Base-by-base conservation (phyloP, 257 asterid species). In the Ophiorrhiza pumila region DNA sequence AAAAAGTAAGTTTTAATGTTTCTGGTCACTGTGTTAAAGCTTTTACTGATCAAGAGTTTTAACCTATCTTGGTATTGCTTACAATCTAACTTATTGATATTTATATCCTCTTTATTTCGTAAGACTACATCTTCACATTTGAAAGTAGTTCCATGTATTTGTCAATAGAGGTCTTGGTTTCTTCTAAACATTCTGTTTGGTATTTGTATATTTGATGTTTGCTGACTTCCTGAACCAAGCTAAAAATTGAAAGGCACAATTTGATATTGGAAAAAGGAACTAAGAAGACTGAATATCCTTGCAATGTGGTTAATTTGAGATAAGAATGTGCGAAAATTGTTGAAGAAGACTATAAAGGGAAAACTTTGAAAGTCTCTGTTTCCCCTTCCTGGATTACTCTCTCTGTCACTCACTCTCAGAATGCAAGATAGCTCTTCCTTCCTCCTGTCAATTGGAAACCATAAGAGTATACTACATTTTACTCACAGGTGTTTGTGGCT, bases 401-500 rank as follows among this genome's bases (percentile, higher is more conserved):
- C 0, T 20, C 41, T 15, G 2, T 14, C 14, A 3, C 49, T 27
- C 59, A 17, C 23, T 53, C 56, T n/a, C 34, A 31, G 18, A 41
- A 75, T 17, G 4, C 35, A 45, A 46, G 35, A 11, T 23, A 11
- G 32, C 53, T 34, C 27, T 14, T 46, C 61, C 39, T 41, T 62
- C 34, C 50, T 32, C 34, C 20, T 12, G 41, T 29, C 58, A 62
- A 32, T 25, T 53, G 42, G 46, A 25, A 47, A n/a, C 41, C 23
- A 50, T 62, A 32, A 64, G 25, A 22, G 15, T 13, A 9, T 23
- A 4, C 42, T 23, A 18, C 25, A 31, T 71, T 31, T 69, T 41
- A 18, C 55, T 34, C 60, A 3, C 73, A 92, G 98, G 97, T 92
- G 67, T 90, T 93, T 84, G 87, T 93, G 79, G 97, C 98, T 80